phyloP scores from a whole-genome alignment of 2,329 filamentous ascomycete genomes.

The Calonectria hawksworthii region DNA sequence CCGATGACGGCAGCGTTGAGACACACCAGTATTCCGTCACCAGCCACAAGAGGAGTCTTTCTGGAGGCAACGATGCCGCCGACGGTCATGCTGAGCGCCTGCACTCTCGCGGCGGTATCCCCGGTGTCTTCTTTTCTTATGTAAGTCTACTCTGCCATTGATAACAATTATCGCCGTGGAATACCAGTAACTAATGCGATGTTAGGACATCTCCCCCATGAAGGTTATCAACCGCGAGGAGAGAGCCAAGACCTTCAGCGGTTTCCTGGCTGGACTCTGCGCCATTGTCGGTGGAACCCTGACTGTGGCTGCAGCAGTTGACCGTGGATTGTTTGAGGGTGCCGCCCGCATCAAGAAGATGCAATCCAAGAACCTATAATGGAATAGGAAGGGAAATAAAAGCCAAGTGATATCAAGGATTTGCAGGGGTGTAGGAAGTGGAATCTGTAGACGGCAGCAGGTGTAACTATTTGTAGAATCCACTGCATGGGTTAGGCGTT shows the following conservation, averaged over 20 bases:
- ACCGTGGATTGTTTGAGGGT: constrained; percentile 93
- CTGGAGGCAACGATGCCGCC: constrained; percentile 85
- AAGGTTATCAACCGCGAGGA: constrained; percentile 98
- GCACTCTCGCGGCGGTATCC: constrained; percentile 92
- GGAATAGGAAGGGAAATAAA: constrained; percentile 48
- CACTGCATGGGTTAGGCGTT: constrained; percentile 46
- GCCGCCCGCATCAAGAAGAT: constrained; percentile 88
- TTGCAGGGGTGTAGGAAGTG: constrained; percentile 20
- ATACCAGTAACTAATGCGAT: constrained; percentile 33
- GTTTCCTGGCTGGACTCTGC: constrained; percentile 94
- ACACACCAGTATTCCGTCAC: constrained; percentile 99
- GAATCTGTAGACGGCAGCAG: constrained; percentile 27
- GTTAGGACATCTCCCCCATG: constrained; percentile 97
- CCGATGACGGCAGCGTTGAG: constrained; percentile 85
- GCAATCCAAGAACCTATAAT: constrained; percentile 70
- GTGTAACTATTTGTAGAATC: constrained; percentile 41
- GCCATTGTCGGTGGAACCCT: constrained; percentile 95
- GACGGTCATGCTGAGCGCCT: constrained; percentile 94
- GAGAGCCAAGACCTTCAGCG: constrained; percentile 88
- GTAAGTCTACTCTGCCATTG: constrained; percentile 67
- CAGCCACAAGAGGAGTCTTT: constrained; percentile 90
- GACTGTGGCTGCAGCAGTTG: constrained; percentile 94
- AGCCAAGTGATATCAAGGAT: background rate
- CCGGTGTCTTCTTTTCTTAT: constrained; percentile 98
- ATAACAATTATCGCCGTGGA: background rate